Evolutionary conservation across 768 basidiomycete species (phyloP).

Genomic region (Leccinum pellstonianum): DNA sequence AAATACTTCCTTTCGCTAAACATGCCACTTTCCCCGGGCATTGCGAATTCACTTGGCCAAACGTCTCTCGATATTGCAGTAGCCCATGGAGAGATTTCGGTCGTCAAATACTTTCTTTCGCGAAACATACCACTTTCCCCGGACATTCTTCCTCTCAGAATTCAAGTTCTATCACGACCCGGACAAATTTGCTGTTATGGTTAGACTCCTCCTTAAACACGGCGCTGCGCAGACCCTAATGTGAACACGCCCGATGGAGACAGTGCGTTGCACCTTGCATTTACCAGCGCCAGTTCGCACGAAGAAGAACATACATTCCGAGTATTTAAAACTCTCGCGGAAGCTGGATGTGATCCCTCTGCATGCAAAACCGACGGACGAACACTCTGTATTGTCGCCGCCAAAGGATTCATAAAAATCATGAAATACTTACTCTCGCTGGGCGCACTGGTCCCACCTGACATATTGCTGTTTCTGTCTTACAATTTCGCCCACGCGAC

Average conservation of each 20-base stretch:
- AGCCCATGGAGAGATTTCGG: too few relatives aligned
- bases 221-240: background rate
- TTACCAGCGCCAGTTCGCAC: too few relatives aligned
- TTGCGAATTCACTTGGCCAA: background rate
- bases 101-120: too few relatives aligned
- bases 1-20: too few relatives aligned
- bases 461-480: background rate
- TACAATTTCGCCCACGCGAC: fast-evolving
- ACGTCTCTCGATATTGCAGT: background rate
- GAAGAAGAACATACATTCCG: background rate
- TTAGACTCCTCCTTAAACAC: background rate
- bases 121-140: background rate
- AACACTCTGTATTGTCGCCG: background rate
- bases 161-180: too few relatives aligned
- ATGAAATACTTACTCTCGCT: background rate
- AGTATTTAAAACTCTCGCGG: background rate
- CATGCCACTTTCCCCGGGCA: background rate
- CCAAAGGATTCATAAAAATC: background rate
- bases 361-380: background rate
- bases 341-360: background rate
- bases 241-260: background rate
- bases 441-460: background rate
- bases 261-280: background rate
- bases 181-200: too few relatives aligned
- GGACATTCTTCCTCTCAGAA: background rate